Evolutionary conservation across 2,329 filamentous ascomycete species (phyloP), one percentile per base, ranked within the genome.

Genomic region (Ceratocystis diversiconidia): DNA sequence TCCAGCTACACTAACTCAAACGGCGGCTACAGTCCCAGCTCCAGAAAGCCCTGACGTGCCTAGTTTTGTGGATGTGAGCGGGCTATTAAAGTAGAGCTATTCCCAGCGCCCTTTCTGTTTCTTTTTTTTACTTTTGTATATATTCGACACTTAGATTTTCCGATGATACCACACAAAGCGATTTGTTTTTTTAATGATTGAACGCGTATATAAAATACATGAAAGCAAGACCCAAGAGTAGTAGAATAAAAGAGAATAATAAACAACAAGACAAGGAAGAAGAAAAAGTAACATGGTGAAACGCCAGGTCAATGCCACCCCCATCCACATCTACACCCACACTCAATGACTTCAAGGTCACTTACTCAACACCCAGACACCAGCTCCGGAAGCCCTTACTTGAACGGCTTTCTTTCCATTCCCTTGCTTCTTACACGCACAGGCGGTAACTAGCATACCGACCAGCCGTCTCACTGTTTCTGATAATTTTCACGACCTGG

Each of bases 401-500:
- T 12, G 3, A 41, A 15, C 36, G 12, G 36, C 36, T 25, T 22
- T 8, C 32, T 10, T 57, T 12, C 8, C 3, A 6, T 32, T 19
- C 5, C 46, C 36, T 60, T 17, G 3, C 6, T 17, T 46, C 43
- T 28, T 75, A 87, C 70, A 86, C 84, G 70, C 83, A 86, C 65
- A 86, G 73, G 71, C 92, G 81, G 77, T 99, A 99, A 83, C 90
- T 96, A 61, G 94, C 94, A 77, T 99, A 99, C 64, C 94, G 83
- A 68, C 94, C 94, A 15, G 94, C 94, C 65, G 94, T 99, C 80
- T 97, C 94, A 73, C 87, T 92, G 75, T 88, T 92, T 70, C 94
- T 82, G 72, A 99, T 96, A 72, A 99, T 99, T 84, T 99, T 99
- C 72, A 99, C 94, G 2, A 99, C 92, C 76, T 96, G 89, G 2